Evolutionary conservation across 495 filamentous ascomycete species (phyloP), one percentile per base, ranked within the genome.

Genomic region (Tuber borchii): DNA sequence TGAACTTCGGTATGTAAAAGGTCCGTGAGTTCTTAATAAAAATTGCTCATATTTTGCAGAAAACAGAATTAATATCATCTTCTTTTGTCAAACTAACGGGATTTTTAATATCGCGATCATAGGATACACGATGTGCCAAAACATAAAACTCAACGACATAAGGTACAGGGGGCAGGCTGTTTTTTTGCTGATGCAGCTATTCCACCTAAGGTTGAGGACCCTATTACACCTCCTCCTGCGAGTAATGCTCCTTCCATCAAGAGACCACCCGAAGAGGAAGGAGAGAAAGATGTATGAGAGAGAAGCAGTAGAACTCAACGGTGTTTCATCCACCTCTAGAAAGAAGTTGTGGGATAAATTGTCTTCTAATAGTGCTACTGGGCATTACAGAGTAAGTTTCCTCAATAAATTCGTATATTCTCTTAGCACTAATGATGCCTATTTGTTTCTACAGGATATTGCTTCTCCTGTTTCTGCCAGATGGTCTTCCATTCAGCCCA

Each of bases 301-400:
- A 45, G 78, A 75, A 65, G 80, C 70, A 31, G 80, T 72, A 43
- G 70, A 65, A 44, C 73, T 61, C 16, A n/a, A 61, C 31, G 20
- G 17, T 20, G 46, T 73, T 44, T 82, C 80, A 17, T 77, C 80
- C 65, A 44, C 77, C 45, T 79, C 76, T 10, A 79, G 74, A 34
- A 81, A 83, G 73, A 82, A 82, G 80, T 82, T 77, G 40, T 75
- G 81, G 68, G 81, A 82, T 75, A 69, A 77, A 40, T 71, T 82
- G 69, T 77, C 74, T 10, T 73, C 76, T 12, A 77, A 76, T 10
- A 48, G 74, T 42, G 77, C 76, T 71, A 70, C n/a, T 31, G 56
- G n/a, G n/a, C 56, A n/a, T 61, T n/a, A 79, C 46, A 78, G 78
- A 19, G 81, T 80, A 78, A 72, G 81, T 80, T 74, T 12, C 22